Evolutionary conservation across 1,139 yeast genomes (phyloP), one percentile per base, ranked within the genome.

Genomic region (Starmera stellimalicola): DNA sequence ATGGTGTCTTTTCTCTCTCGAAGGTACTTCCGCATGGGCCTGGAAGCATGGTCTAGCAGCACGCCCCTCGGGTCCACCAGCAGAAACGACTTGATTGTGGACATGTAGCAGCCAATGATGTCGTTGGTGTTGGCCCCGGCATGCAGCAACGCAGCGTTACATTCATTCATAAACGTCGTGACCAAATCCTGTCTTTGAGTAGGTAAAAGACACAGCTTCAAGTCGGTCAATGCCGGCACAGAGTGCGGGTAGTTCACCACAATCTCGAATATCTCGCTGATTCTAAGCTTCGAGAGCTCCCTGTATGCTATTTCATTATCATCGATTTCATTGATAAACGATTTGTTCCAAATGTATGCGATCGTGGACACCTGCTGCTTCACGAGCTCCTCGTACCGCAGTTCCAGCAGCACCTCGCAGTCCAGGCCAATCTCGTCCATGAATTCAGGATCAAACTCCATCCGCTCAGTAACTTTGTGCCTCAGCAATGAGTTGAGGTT

Each of bases 1-100:
- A 85, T 73, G 0, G 93, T 73, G 50, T 91, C 97, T 1, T 73
- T 70, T 40, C 95, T 66, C 15, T 77, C 77, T 47, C 75, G 74
- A 35, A 91, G 61, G 47, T 68, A 66, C 28, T 70, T 55, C 32
- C 94, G 58, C 5, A 84, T 79, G 0, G 93, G 93, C 22, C 88
- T 57, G 1, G 82, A 73, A 1, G 81, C 93, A 39, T 74, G 74
- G 52, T 84, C 94, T 9, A 85, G 60, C 10, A 85, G 56, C 0
- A 85, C 94, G 0, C 95, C 96, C 29, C 83, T 69, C 2, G 95
- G 94, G 48, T 91, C 97, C n/a, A 91, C 63, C 0, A 79, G 60
- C 19, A 81, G 55, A 41, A 91, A 84, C 0, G 88, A 68, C 42
- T 74, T 69, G 32, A 88, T 80, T 1, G 93, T 76, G 18, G 77